Evolutionary conservation across 495 filamentous ascomycete genomes (phyloP).

Genomic region (Podospora tetraspora): DNA sequence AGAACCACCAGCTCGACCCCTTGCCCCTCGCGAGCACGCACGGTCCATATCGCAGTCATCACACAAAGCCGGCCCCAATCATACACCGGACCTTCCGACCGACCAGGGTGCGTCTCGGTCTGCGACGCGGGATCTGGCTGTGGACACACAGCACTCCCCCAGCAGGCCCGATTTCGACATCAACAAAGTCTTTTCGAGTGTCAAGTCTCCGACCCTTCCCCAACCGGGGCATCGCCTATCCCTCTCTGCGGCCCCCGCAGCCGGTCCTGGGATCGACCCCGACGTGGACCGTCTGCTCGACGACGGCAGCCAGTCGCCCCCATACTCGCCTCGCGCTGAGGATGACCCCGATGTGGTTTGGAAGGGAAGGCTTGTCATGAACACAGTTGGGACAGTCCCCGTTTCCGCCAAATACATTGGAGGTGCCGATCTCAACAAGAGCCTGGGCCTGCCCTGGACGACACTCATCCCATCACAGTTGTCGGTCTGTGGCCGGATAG

Average conservation of each 20-base stretch:
- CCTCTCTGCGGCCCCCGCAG: slow-evolving; percentile 37
- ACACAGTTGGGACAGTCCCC: slow-evolving; percentile 62
- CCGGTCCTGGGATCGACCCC: slow-evolving; percentile 60
- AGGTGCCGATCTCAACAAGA: slow-evolving; percentile 65
- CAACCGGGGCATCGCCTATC: slow-evolving; percentile 40
- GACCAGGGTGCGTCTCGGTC: neutral
- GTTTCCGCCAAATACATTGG: slow-evolving; percentile 78
- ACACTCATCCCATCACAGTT: slow-evolving; percentile 64
- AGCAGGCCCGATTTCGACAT: slow-evolving; percentile 59
- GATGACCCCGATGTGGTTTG: slow-evolving; percentile 61
- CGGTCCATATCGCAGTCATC: slow-evolving; percentile 13
- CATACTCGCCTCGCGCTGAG: slow-evolving; percentile 63
- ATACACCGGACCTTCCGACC: neutral
- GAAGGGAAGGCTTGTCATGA: slow-evolving; percentile 76
- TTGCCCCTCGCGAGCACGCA: slow-evolving; percentile 22
- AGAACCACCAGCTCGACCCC: slow-evolving; percentile 35
- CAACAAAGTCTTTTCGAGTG: slow-evolving; percentile 62
- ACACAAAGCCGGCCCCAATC: neutral
- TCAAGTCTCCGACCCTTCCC: slow-evolving; percentile 52
- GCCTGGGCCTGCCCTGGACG: slow-evolving; percentile 55
- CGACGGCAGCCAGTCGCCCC: slow-evolving; percentile 73
- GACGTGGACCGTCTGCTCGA: slow-evolving; percentile 91
- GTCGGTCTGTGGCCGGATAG: slow-evolving; percentile 77
- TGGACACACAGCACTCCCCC: slow-evolving; percentile 48
- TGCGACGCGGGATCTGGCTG: slow-evolving; percentile 30